Evolutionary conservation across 2,329 filamentous ascomycete genomes (phyloP).

Genomic region (Setomelanomma holmii): DNA sequence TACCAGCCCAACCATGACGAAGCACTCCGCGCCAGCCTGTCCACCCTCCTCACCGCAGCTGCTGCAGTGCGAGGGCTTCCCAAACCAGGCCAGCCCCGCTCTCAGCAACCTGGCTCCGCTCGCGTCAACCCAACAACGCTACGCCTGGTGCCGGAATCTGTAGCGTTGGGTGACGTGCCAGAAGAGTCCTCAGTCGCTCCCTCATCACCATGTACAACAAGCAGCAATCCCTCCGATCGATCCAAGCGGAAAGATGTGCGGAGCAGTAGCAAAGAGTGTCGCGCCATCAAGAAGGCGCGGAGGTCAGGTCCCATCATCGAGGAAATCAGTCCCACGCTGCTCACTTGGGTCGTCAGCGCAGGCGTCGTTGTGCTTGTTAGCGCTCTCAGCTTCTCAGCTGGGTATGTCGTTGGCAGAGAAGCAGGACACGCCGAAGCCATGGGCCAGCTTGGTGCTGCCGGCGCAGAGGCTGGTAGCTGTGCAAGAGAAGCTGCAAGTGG

Average conservation of each 20-base stretch:
- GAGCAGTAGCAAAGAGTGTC: conserved; percentile 54
- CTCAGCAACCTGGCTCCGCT: conserved; percentile 42
- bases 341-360: conserved; percentile 71
- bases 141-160: conserved; percentile 66
- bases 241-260: conserved; percentile 56
- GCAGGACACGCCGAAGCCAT: conserved; percentile 61
- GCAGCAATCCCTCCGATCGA: conserved; percentile 45
- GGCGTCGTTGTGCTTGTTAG: conserved; percentile 70
- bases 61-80: conserved; percentile 84
- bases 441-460: conserved; percentile 37
- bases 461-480: conserved; percentile 41
- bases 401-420: conserved; percentile 68
- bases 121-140: conserved; percentile 61
- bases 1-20: conserved; percentile 91
- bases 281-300: conserved; percentile 54
- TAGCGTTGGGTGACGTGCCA: conserved; percentile 57
- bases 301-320: conserved; percentile 44
- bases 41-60: conserved; percentile 91
- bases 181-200: conserved; percentile 36
- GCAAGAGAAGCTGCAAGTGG: conserved; percentile 41
- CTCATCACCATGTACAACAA: conserved; percentile 36
- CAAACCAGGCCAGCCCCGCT: conserved; percentile 60
- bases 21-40: conserved; percentile 89
- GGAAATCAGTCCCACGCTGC: conserved; percentile 64
- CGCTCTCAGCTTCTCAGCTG: conserved; percentile 69